phyloP scores from a whole-genome alignment of 148 eudicot species.

The Nepenthes gracilis region DNA sequence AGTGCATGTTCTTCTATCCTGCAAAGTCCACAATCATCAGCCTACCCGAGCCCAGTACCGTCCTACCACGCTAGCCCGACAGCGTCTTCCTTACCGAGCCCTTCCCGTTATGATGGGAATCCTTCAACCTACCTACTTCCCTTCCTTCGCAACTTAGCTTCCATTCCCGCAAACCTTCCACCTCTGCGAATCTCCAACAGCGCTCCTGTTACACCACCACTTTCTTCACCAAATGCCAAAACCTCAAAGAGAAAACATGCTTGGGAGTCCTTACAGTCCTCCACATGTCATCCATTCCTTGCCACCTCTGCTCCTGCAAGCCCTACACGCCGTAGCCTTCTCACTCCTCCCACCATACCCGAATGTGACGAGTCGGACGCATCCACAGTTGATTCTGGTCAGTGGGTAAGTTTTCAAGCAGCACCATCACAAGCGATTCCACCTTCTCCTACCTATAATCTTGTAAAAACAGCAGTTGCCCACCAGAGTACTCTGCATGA shows the following conservation, averaged over 20 bases:
- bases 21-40: constrained; percentile 79
- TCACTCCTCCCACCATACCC: constrained; percentile 63
- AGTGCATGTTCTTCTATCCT: constrained; percentile 70
- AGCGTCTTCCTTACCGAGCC: constrained; percentile 85
- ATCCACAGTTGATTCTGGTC: constrained; percentile 64
- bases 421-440: constrained; percentile 39
- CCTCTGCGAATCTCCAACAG: constrained; percentile 84
- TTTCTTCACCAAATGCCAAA: constrained; percentile 75
- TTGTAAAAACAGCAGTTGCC: constrained; percentile 49
- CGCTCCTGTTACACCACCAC: constrained; percentile 93
- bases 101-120: constrained; percentile 51
- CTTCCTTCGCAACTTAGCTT: constrained; percentile 58
- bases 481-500: constrained; percentile 28
- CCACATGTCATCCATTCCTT: constrained; percentile 30
- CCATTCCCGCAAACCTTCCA: constrained; percentile 61
- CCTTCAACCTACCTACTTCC: constrained; percentile 70
- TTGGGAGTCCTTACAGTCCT: constrained; percentile 42
- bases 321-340: constrained; percentile 53
- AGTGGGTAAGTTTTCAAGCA: constrained; percentile 76
- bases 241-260: constrained; percentile 60
- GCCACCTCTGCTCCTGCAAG: constrained; percentile 85
- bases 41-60: constrained; percentile 81
- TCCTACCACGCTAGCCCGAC: constrained; percentile 91
- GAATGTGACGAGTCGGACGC: constrained; percentile 94
- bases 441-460: constrained; percentile 83